Evolutionary conservation across 2,329 filamentous ascomycete genomes (phyloP).

Genomic region (Torrubiellomyces zombiae): DNA sequence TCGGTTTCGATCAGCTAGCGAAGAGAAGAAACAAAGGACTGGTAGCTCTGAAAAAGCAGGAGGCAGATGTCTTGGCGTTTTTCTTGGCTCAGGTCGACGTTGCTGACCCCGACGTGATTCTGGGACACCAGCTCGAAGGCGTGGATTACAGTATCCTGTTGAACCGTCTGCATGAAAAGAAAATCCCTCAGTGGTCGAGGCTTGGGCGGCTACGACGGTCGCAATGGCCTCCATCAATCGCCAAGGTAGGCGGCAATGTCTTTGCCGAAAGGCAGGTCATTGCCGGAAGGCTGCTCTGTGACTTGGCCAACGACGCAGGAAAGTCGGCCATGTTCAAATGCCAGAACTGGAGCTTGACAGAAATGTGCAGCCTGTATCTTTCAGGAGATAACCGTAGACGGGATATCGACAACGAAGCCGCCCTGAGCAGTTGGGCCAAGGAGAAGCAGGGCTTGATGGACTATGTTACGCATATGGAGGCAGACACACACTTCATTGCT

Average conservation of each 20-base stretch:
- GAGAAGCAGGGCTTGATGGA: slow-evolving; percentile 76
- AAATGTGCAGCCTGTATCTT: slow-evolving; percentile 91
- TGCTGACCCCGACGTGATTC: slow-evolving; percentile 80
- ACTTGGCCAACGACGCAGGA: slow-evolving; percentile 88
- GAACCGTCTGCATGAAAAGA: slow-evolving; percentile 74
- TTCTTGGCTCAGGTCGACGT: slow-evolving; percentile 80
- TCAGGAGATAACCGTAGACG: slow-evolving; percentile 53
- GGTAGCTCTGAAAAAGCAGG: slow-evolving; percentile 67
- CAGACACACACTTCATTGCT: slow-evolving; percentile 90
- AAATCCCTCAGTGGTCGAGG: slow-evolving; percentile 85
- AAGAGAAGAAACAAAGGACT: slow-evolving; percentile 57
- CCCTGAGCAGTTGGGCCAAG: slow-evolving; percentile 67
- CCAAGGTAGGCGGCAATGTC: slow-evolving; percentile 73
- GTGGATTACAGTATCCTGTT: slow-evolving; percentile 88
- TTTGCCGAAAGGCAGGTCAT: slow-evolving; percentile 86
- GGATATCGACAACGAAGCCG: slow-evolving; percentile 78
- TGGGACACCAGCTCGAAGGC: slow-evolving; percentile 92
- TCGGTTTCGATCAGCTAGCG: slow-evolving; percentile 69
- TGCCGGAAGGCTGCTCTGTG: slow-evolving; percentile 77
- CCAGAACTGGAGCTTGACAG: slow-evolving; percentile 92
- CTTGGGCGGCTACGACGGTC: slow-evolving; percentile 72
- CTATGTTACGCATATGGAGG: slow-evolving; percentile 84
- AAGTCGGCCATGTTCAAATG: slow-evolving; percentile 96
- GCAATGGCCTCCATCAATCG: slow-evolving; percentile 76
- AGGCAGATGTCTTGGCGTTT: slow-evolving; percentile 70